Percentiles rank a stretch among this genome's conserved stretches.
Evolutionary conservation across 495 filamentous ascomycete genomes (phyloP).

Genomic region (Aspergillus leporis): DNA sequence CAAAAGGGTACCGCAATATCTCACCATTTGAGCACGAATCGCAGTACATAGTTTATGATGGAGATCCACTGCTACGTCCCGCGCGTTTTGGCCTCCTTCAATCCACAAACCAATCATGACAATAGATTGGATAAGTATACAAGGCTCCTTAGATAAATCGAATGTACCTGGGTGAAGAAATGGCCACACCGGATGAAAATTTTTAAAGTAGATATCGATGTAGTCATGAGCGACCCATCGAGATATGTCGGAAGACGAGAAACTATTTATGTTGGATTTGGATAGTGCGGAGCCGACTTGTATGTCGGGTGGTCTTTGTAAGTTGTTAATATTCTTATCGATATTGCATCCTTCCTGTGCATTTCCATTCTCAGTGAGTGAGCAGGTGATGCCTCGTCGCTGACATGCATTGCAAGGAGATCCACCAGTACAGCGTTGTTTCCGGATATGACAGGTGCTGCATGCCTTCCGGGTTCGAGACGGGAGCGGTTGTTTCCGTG

Average conservation of each 20-base stretch:
- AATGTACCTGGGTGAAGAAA: constrained; percentile 26
- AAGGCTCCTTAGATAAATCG: constrained; percentile 14
- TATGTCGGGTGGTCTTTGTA: not conserved
- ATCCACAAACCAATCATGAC: constrained; percentile 25
- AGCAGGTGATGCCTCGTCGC: constrained; percentile 12
- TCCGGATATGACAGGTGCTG: constrained; percentile 18
- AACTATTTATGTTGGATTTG: not conserved
- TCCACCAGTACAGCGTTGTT: constrained; percentile 20
- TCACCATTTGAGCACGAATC: constrained; percentile 22
- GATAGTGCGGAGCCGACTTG: not conserved
- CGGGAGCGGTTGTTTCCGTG: constrained; percentile 5
- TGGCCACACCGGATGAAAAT: constrained; percentile 22
- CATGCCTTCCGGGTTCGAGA: constrained; percentile 18
- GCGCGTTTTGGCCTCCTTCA: constrained; percentile 10
- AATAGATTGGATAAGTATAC: constrained; percentile 24
- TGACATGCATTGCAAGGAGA: constrained; percentile 21
- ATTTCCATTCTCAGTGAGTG: not conserved
- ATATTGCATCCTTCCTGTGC: not conserved
- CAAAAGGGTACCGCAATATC: constrained; percentile 1
- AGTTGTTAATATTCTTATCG: not conserved
- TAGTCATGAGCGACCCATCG: constrained; percentile 7
- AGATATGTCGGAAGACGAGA: not conserved
- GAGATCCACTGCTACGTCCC: constrained; percentile 15
- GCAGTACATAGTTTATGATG: constrained; percentile 19
- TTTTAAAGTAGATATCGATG: constrained; percentile 21